Base-by-base conservation (phyloP, 441 rosid genomes). In the Manihot esculenta region DNA sequence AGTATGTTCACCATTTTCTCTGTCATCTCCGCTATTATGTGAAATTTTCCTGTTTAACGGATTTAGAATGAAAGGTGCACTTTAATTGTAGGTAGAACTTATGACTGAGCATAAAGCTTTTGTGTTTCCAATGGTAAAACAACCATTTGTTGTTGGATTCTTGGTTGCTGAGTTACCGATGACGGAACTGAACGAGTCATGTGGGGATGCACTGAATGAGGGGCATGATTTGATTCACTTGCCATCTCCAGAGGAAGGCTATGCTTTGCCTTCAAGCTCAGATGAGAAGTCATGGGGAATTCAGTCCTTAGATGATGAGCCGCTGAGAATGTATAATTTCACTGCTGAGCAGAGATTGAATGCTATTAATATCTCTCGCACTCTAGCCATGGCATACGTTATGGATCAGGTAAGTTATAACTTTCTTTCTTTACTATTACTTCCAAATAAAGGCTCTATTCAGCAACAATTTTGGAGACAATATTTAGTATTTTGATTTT, bases 51-150 rank as follows among this genome's bases (percentile, higher is more conserved):
- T 10, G 54, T 63, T 42, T 14, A 27, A 1, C 15, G 54, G 42
- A 27, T 9, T 44, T 53, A 38, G 49, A 1, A 42, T 20, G 24
- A n/a, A 56, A 45, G 26, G 41, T 63, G 41, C 26, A 20, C 35
- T 59, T 68, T 17, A 42, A 66, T 72, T 77, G 70, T 81, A 92
- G 96, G 89, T 85, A 35, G 89, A 89, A 65, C 75, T 87, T 67
- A 84, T 89, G 68, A 71, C 72, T 11, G 87, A 87, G 69, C 87
- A 86, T 60, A 82, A 85, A 45, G 96, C 98, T 18, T 79, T 89
- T 11, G 93, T 93, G 59, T 91, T 93, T 80, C 98, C 97, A 0
- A 84, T 91, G 97, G 97, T 93, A 85, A 88, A 91, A 68, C 90
- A 88, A 15, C 97, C 96, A 0, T 93, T 93, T 82, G 93, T 93